Base-by-base conservation (phyloP, 2,329 filamentous ascomycete genomes). In the Penicillium digitatum region DNA sequence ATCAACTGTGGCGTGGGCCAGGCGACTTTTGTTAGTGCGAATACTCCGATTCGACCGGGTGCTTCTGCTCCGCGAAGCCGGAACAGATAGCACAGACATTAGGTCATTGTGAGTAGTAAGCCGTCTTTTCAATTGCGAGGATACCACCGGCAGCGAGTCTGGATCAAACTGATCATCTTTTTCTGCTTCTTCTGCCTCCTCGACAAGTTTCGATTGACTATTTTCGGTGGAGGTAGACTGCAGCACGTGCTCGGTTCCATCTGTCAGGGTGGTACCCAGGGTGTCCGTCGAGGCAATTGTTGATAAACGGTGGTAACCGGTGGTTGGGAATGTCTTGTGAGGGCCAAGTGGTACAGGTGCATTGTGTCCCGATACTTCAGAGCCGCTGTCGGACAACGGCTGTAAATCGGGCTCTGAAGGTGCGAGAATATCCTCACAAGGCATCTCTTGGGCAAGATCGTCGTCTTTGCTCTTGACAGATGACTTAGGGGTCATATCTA, bases 61-160 rank as follows among this genome's bases (percentile, higher is more conserved):
- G 68, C 87, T 91, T 67, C 81, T 85, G 56, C 81, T 82, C 55
- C 86, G 81, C 46, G 81, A 81, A 48, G 72, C 75, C 14, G 83
- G 81, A 32, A 82, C 76, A 26, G 92, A 97, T 9, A 99, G 79
- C 3, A 96, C 90, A 0, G 94, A 97, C 37, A 99, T 90, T 24
- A 99, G 80, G 72, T 99, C 94, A 16, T 91, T 91, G 73, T 97
- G 92, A 56, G 89, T 95, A 4, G 92, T 96, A 37, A 96, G 81
- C 56, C 88, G 85, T 59, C 90, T 83, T 71, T 88, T 90, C 32
- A 90, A 76, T 26, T 72, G 72, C 20, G 65, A 71, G 12, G 69
- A 40, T 78, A 80, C 63, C 78, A 77, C 70, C 66, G 75, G 69
- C 72, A 70, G 69, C 61, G 71, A 74, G 69, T 74, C 57, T 38